Percentiles rank a stretch among this genome's conserved stretches.
phyloP scores from a whole-genome alignment of 257 asterid genomes.

The Paulownia fortunei region DNA sequence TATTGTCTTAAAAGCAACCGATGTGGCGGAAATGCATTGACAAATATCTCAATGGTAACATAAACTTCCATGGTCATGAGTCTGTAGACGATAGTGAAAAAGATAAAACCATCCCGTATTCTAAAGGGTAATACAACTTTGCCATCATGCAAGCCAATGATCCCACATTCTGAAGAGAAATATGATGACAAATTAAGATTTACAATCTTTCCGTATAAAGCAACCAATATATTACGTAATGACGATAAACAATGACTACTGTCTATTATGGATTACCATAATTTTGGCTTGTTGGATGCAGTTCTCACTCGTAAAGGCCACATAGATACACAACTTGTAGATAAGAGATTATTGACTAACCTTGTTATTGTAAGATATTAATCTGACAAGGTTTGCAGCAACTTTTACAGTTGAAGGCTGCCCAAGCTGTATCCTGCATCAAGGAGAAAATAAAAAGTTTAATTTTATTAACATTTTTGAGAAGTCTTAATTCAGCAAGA shows the following conservation, averaged over 20 bases:
- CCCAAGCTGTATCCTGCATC: conserved; percentile 85
- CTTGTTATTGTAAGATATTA: conserved; percentile 83
- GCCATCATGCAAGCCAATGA: neutral
- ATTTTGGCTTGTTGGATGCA: conserved; percentile 7
- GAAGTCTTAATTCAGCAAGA: neutral
- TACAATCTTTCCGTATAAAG: neutral
- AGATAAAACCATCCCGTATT: neutral
- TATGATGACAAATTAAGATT: neutral
- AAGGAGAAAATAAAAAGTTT: conserved; percentile 24
- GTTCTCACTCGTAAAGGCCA: neutral
- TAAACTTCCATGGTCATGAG: neutral
- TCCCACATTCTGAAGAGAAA: neutral
- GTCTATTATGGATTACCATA: neutral
- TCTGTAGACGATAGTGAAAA: neutral
- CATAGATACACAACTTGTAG: conserved; percentile 4
- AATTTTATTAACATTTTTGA: neutral
- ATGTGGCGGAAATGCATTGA: neutral
- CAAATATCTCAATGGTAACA: conserved; percentile 1
- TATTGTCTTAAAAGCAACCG: neutral
- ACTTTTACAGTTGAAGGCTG: conserved; percentile 92
- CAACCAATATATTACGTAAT: neutral
- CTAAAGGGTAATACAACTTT: neutral
- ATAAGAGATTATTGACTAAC: conserved; percentile 39
- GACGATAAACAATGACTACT: neutral
- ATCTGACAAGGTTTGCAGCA: conserved; percentile 80